Evolutionary conservation across 257 asterid species (phyloP).

Genomic region (Solanum phureja): DNA sequence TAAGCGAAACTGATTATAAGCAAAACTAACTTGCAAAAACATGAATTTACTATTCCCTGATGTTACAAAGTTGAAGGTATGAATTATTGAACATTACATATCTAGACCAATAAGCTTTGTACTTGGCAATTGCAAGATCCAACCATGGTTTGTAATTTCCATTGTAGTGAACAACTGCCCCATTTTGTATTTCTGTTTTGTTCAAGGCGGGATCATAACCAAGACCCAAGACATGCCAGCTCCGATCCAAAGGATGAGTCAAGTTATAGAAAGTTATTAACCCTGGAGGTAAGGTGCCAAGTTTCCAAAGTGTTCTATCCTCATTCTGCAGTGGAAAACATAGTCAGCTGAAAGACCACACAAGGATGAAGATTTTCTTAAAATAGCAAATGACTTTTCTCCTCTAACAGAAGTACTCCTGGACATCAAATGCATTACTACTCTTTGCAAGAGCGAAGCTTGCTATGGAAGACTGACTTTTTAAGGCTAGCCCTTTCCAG

Average conservation of each 20-base stretch:
- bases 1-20: neutral
- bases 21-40: neutral
- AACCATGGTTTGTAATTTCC: constrained; percentile 98
- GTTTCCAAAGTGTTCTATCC: constrained; percentile 92
- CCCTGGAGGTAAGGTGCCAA: constrained; percentile 92
- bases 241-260: constrained; percentile 73
- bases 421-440: neutral
- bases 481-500: neutral
- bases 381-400: neutral
- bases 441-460: neutral
- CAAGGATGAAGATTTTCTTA: neutral
- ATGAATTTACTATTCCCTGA: constrained; percentile 16
- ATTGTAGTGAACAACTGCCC: constrained; percentile 86
- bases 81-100: constrained; percentile 55
- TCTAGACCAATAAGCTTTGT: constrained; percentile 76
- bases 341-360: neutral
- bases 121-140: constrained; percentile 87
- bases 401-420: neutral
- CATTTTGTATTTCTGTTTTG: constrained; percentile 69
- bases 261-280: constrained; percentile 85
- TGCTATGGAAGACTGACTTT: neutral
- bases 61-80: constrained; percentile 54
- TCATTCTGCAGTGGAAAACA: constrained; percentile 51
- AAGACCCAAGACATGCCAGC: constrained; percentile 92
- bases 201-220: constrained; percentile 97